Evolutionary conservation across 1,139 yeast genomes (phyloP).

Genomic region (Zygosaccharomyces sapae): DNA sequence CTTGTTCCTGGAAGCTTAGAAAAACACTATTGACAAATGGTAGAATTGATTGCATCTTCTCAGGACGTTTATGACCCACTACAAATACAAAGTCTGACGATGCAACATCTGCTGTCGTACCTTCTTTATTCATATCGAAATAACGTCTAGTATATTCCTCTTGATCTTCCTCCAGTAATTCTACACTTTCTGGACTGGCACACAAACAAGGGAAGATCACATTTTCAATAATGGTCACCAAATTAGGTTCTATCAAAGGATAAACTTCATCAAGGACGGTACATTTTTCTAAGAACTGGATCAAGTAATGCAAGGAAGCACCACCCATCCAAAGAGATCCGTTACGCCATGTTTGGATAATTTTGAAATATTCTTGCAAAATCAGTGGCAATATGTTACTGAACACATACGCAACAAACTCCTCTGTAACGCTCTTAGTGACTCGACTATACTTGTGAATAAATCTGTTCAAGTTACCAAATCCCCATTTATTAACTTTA

Average conservation of each 20-base stretch:
- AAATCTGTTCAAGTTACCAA: constrained; percentile 61
- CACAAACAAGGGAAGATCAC: constrained; percentile 61
- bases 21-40: constrained; percentile 51
- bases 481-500: constrained; percentile 69
- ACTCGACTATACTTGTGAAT: constrained; percentile 39
- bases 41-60: constrained; percentile 44
- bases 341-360: constrained; percentile 57
- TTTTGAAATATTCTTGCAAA: constrained; percentile 53
- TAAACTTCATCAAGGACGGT: constrained; percentile 51
- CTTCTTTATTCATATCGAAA: constrained; percentile 67
- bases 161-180: constrained; percentile 66
- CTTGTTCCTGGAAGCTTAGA: constrained; percentile 33
- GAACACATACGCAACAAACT: constrained; percentile 47
- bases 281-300: constrained; percentile 61
- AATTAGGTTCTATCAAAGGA: constrained; percentile 50
- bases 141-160: constrained; percentile 69
- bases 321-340: constrained; percentile 56
- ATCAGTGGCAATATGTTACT: constrained; percentile 58
- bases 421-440: constrained; percentile 37
- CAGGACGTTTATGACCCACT: constrained; percentile 46
- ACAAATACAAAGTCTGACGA: constrained; percentile 68
- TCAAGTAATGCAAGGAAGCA: constrained; percentile 55
- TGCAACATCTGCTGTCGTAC: constrained; percentile 74
- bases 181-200: constrained; percentile 53
- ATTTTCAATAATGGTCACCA: constrained; percentile 55